These are phyloP conservation scores for Rasamsonia emersonii DNA, from an alignment of 2,329 filamentous ascomycete species.

Conservation along the genomic window DNA sequence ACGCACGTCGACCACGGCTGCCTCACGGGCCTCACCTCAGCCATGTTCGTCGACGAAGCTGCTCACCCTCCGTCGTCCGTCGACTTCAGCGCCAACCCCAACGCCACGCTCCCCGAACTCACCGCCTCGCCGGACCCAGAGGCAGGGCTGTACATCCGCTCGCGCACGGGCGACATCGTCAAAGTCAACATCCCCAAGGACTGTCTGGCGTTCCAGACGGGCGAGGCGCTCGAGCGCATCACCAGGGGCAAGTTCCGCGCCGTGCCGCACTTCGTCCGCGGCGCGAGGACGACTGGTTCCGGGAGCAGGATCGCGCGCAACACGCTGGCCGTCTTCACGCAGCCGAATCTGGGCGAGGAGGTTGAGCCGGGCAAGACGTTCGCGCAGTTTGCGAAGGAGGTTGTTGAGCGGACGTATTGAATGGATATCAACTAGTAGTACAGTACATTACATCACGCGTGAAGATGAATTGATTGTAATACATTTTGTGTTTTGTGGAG, in stretches of 20 bases:
- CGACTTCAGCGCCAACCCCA: slow-evolving; percentile 22
- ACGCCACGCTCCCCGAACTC: slow-evolving; percentile 55
- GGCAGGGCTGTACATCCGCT: slow-evolving; percentile 89
- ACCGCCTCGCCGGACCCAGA: slow-evolving; percentile 67
- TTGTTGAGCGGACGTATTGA: slow-evolving; percentile 64
- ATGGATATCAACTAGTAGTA: background rate
- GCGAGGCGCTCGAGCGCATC: slow-evolving; percentile 83
- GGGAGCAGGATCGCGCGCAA: slow-evolving; percentile 61
- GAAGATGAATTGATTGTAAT: background rate
- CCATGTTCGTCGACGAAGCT: slow-evolving; percentile 88
- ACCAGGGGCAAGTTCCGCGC: slow-evolving; percentile 87
- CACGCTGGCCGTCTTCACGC: slow-evolving; percentile 92
- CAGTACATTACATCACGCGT: too few relatives aligned
- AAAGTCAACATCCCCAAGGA: slow-evolving; percentile 88
- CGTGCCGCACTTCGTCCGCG: slow-evolving; percentile 90
- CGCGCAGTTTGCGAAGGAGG: slow-evolving; percentile 66
- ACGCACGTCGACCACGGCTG: slow-evolving; percentile 75
- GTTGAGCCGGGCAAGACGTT: slow-evolving; percentile 68
- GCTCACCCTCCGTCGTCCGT: slow-evolving; percentile 25
- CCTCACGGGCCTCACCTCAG: slow-evolving; percentile 84
- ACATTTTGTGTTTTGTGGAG: slow-evolving; percentile 2
- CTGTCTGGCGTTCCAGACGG: slow-evolving; percentile 92
- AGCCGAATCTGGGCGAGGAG: slow-evolving; percentile 74
- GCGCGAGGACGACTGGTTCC: slow-evolving; percentile 49
- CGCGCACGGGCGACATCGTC: slow-evolving; percentile 69